Evolutionary conservation across 106 monocot genomes (phyloP), one percentile per base, ranked within the genome.

Genomic region (Xerophyta viscosa): DNA sequence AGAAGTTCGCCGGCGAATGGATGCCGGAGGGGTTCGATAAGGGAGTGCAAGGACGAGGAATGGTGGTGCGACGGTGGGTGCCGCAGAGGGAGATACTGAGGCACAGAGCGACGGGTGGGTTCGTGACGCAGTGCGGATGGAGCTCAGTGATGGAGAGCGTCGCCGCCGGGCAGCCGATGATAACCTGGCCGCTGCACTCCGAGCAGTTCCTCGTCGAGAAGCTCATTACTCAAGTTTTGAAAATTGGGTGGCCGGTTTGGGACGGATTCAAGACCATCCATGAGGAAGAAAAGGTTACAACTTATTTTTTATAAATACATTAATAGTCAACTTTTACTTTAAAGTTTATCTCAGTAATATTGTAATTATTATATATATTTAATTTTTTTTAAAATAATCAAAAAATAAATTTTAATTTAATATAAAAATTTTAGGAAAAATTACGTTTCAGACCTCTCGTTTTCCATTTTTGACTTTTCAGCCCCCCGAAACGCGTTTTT

Each of bases 101-200:
- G 8, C 62, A 62, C 49, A 10, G 11, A 22, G 62, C 62, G 3
- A 23, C 23, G 12, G 70, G 54, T 7, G 55, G 31, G 10, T 70
- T 70, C 48, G 27, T 70, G 28, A 70, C 62, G 11, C 70, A 70
- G 29, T 70, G 70, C 39, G 70, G 70, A 8, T 70, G 70, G 70
- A 71, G 50, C 31, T 62, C 62, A 2, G 26, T 54, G 15, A 9
- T 69, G 52, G 69, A 69, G 52, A 60, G 29, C 22, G 39, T 70
- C 7, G 36, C 45, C 26, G 56, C 27, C 17, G 70, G 62, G 7
- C 61, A 62, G 20, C 52, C 52, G 33, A 55, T 70, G 62, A 24
- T 70, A 1, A 61, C 60, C 2, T 70, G 70, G 70, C 70, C 70
- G 23, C 29, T 70, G 24, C 54, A 70, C 47, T 61, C 62, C 1